These are phyloP conservation scores for Solanum medicagineum DNA, from an alignment of 257 asterid species.

Conservation along the genomic window DNA sequence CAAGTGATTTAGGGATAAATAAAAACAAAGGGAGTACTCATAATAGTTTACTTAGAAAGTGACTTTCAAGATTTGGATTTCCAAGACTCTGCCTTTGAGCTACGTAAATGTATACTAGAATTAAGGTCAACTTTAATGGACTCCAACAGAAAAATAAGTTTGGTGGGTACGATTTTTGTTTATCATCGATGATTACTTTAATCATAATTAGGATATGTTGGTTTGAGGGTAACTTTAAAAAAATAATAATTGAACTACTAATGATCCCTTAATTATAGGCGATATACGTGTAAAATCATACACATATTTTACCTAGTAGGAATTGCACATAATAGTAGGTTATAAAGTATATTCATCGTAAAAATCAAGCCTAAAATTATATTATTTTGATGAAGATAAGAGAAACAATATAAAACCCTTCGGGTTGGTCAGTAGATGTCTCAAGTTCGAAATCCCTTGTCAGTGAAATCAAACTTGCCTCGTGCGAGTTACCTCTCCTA, in stretches of 20 bases:
- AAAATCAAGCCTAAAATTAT: not conserved
- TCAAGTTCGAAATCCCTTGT: no score
- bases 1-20: no score
- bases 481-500: no score
- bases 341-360: not conserved
- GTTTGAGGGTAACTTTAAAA: not conserved
- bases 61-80: not conserved
- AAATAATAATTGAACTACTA: not conserved
- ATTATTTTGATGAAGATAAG: not conserved
- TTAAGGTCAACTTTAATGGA: not conserved
- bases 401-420: not conserved
- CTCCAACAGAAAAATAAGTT: not conserved
- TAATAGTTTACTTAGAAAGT: not conserved
- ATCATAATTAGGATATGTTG: not conserved
- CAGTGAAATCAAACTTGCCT: no score
- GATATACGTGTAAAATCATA: no score
- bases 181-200: not conserved
- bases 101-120: not conserved
- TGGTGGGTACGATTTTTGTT: not conserved
- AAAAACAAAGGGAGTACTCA: not conserved
- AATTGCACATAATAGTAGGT: not conserved
- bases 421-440: no score
- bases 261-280: not conserved
- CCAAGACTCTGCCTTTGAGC: not conserved
- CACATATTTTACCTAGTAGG: not conserved